Conservation (phyloP, 176 grass and related monocot species). For the Paspalum notatum region DNA sequence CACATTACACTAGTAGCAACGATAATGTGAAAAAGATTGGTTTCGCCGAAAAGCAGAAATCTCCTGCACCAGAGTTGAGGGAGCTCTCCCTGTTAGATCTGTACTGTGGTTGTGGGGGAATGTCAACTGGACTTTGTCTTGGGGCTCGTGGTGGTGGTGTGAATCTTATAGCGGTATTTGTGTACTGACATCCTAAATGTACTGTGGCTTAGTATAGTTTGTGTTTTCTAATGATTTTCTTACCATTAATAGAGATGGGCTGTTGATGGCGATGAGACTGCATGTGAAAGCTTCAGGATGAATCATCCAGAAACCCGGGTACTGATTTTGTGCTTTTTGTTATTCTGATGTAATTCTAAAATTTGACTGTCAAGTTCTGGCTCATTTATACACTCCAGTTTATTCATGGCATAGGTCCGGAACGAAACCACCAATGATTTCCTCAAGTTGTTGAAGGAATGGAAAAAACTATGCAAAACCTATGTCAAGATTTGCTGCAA, state of each 20-base stretch:
- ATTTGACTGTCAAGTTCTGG: conserved; percentile 29
- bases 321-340: conserved; percentile 33
- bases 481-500: conserved; percentile 48
- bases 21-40: conserved; percentile 26
- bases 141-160: conserved; percentile 69
- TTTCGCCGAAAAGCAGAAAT: conserved; percentile 44
- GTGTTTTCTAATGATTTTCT: conserved; percentile 43
- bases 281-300: conserved; percentile 70
- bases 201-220: conserved; percentile 31
- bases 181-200: conserved; percentile 28
- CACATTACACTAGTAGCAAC: conserved; percentile 43
- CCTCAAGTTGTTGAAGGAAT: conserved; percentile 77
- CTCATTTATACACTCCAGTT: conserved; percentile 26
- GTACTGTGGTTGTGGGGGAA: conserved; percentile 90
- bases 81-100: conserved; percentile 86
- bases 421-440: conserved; percentile 84
- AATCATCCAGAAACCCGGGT: conserved; percentile 92
- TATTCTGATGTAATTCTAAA: conserved; percentile 11
- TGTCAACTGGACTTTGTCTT: conserved; percentile 93
- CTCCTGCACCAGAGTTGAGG: conserved; percentile 42
- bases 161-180: conserved; percentile 78
- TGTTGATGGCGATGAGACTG: conserved; percentile 71
- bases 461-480: conserved; percentile 81
- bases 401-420: conserved; percentile 65
- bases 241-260: conserved; percentile 77